These are phyloP conservation scores for Bruguiera sexangula DNA, from an alignment of 345 rosid genomes.

Conservation along the genomic window DNA sequence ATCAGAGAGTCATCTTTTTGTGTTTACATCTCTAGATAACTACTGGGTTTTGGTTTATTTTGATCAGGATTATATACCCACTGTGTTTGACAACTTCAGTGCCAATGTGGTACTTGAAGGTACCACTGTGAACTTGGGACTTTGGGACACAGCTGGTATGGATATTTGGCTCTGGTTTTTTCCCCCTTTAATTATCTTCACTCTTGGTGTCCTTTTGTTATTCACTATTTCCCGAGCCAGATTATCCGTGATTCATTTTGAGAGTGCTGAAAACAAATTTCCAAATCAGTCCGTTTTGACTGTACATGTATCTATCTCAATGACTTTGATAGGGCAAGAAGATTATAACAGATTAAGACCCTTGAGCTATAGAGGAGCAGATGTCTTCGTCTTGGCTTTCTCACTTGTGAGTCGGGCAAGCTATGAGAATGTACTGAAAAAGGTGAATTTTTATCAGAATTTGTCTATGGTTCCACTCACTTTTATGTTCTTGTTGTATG, in stretches of 20 bases:
- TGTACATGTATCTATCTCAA: conserved; percentile 1
- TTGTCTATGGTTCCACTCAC: background rate
- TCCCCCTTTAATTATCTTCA: background rate
- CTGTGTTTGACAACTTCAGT: conserved; percentile 96
- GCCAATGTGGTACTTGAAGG: conserved; percentile 95
- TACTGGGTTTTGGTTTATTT: conserved; percentile 6
- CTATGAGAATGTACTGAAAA: conserved; percentile 86
- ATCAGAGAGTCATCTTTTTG: background rate
- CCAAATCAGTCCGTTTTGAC: background rate
- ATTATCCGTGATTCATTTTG: background rate
- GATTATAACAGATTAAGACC: conserved; percentile 97
- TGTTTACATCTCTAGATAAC: conserved; percentile 4
- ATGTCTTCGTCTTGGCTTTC: conserved; percentile 93
- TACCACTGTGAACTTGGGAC: conserved; percentile 87
- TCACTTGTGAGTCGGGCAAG: conserved; percentile 94
- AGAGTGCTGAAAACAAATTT: background rate
- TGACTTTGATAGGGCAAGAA: conserved; percentile 71
- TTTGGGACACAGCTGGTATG: conserved; percentile 99
- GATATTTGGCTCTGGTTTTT: background rate
- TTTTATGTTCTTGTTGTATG: conserved; percentile 1
- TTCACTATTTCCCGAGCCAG: background rate
- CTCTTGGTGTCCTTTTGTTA: background rate
- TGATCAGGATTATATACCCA: conserved; percentile 91
- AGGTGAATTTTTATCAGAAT: conserved; percentile 40
- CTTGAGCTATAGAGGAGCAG: conserved; percentile 96